Conservation (phyloP, 2,329 filamentous ascomycete genomes). For the Fusarium proliferatum region DNA sequence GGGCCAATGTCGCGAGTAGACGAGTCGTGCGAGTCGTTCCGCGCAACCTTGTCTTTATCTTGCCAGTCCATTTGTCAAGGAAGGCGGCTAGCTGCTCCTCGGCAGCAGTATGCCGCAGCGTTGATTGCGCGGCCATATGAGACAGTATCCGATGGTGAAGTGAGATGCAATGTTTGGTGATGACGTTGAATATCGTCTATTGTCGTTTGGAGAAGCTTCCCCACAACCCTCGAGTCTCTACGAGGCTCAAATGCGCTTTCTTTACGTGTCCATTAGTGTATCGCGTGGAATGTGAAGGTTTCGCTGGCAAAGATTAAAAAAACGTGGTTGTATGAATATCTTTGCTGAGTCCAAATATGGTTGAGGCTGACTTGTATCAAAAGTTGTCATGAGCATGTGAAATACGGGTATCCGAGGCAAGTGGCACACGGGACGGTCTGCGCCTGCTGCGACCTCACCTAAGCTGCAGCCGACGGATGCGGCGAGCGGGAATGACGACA, state of each 20-base stretch:
- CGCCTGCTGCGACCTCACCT: conserved; percentile 28
- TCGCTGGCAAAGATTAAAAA: background rate
- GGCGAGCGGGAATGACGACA: conserved; percentile 45
- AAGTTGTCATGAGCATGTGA: conserved; percentile 43
- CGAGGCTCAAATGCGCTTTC: conserved; percentile 23
- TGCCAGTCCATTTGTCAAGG: conserved; percentile 67
- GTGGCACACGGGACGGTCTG: conserved; percentile 40
- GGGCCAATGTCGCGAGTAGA: conserved; percentile 79
- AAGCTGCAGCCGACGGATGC: conserved; percentile 41
- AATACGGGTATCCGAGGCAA: conserved; percentile 45
- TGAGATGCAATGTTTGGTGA: conserved; percentile 7
- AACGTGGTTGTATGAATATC: conserved; percentile 4
- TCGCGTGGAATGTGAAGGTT: background rate
- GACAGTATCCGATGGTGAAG: background rate
- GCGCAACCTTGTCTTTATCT: conserved; percentile 66
- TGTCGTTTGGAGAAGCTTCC: conserved; percentile 35
- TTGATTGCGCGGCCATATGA: conserved; percentile 88
- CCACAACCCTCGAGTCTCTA: conserved; percentile 33
- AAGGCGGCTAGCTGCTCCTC: conserved; percentile 76
- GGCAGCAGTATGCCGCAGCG: conserved; percentile 72
- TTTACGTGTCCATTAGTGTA: conserved; percentile 38
- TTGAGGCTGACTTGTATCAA: conserved; percentile 22
- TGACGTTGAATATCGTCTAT: conserved; percentile 23
- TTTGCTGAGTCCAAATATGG: conserved; percentile 13
- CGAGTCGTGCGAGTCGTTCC: conserved; percentile 77